Evolutionary conservation across 176 grass and related monocot species (phyloP).

Genomic region (Stipa capillata): DNA sequence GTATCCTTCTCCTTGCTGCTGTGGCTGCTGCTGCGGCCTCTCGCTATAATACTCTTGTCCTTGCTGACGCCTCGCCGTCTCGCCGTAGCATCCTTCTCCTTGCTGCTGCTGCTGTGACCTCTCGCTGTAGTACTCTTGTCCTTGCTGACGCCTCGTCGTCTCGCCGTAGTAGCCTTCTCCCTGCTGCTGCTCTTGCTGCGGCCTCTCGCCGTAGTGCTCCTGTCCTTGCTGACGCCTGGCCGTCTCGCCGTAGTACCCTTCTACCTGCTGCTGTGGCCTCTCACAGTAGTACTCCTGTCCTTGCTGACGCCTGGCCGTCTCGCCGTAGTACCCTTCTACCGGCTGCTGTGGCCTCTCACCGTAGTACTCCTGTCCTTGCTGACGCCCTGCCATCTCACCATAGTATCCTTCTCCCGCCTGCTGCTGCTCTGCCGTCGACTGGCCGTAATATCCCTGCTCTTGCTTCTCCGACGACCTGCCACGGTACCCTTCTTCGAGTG

Average conservation of each 20-base stretch:
- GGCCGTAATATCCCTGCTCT: not conserved
- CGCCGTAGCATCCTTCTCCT: not conserved
- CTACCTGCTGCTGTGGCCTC: not conserved
- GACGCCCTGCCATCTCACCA: not conserved
- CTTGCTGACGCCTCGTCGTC: not conserved
- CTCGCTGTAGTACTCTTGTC: not conserved
- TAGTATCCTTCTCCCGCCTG: not conserved
- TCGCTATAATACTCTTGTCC: no score
- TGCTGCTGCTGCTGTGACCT: not conserved
- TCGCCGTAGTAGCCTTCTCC: not conserved
- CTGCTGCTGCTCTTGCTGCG: not conserved
- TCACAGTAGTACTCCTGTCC: not conserved
- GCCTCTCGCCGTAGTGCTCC: not conserved
- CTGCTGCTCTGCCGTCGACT: not conserved
- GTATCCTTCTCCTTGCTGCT: no score
- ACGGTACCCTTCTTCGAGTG: not conserved
- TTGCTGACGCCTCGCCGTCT: not conserved
- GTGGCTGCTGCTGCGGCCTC: not conserved
- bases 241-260: not conserved
- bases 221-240: not conserved
- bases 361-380: not conserved
- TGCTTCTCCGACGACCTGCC: not conserved
- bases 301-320: not conserved
- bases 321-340: not conserved
- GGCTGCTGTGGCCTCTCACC: not conserved